Percentiles rank a stretch among this genome's conserved stretches.
phyloP scores from a whole-genome alignment of 345 rosid species.

The Populus nigra region DNA sequence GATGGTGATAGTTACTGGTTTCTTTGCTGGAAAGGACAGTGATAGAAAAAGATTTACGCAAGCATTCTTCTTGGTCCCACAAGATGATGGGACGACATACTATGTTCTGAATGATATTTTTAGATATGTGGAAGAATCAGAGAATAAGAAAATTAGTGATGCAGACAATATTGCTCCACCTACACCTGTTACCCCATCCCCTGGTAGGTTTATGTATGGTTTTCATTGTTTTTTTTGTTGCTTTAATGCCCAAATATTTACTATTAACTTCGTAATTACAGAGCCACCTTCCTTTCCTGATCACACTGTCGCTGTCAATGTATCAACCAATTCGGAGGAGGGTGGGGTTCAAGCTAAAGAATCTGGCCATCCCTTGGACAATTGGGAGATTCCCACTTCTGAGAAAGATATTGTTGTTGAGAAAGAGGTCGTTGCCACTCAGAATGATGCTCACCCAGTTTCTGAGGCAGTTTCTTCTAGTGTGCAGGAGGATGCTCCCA shows the following conservation, averaged over 20 bases:
- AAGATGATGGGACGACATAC: slow-evolving; percentile 36
- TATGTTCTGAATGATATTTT: slow-evolving; percentile 73
- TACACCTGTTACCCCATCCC: slow-evolving; percentile 30
- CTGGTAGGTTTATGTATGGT: slow-evolving; percentile 27
- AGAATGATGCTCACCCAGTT: slow-evolving; percentile 16
- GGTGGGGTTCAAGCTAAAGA: slow-evolving; percentile 18
- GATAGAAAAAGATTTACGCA: slow-evolving; percentile 48
- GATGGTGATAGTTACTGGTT: slow-evolving; percentile 63
- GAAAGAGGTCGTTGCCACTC: slow-evolving; percentile 3
- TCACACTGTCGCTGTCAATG: slow-evolving; percentile 15
- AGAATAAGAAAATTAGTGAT: slow-evolving; percentile 15
- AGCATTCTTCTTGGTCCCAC: slow-evolving; percentile 66
- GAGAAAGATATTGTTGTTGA: slow-evolving; percentile 30
- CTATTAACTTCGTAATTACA: slow-evolving; percentile 19
- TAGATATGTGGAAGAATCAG: slow-evolving; percentile 44
- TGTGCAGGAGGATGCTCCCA: slow-evolving; percentile 39
- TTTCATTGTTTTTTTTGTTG: neutral
- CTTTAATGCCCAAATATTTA: neutral
- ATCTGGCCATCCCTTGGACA: slow-evolving; percentile 24
- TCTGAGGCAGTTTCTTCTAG: slow-evolving; percentile 24
- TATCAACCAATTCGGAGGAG: slow-evolving; percentile 15
- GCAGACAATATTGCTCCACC: slow-evolving; percentile 26
- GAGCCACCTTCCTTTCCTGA: slow-evolving; percentile 27
- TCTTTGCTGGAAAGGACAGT: slow-evolving; percentile 45
- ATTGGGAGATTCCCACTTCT: slow-evolving; percentile 24